phyloP scores from a whole-genome alignment of 805 yeast genomes.

The Myxozyma udenii region DNA sequence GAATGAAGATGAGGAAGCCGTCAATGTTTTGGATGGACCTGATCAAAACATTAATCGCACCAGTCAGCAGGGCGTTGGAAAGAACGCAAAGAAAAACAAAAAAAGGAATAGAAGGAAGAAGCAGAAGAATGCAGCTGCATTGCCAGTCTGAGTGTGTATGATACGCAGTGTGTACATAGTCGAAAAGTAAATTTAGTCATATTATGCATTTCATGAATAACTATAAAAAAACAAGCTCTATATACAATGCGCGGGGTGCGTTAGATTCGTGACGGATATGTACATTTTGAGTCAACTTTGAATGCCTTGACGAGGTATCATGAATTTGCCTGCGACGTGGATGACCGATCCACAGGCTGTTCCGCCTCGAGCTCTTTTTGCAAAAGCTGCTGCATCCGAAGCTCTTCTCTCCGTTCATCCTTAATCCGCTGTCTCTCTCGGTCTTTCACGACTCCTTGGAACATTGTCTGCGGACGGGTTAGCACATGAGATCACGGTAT shows the following conservation, averaged over 20 bases:
- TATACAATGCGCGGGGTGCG: neutral
- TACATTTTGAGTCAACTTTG: neutral
- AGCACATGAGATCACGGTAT: neutral
- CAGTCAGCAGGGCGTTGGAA: neutral
- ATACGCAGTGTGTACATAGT: too few species aligned
- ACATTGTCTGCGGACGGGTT: constrained; percentile 24
- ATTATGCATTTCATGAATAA: too few species aligned
- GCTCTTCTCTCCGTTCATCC: constrained; percentile 28
- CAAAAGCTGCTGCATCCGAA: constrained; percentile 26
- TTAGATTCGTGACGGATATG: neutral
- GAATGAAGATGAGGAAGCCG: neutral
- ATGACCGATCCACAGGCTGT: constrained; percentile 26
- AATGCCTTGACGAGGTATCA: neutral
- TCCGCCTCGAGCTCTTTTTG: constrained; percentile 28
- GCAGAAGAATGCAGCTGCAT: too few species aligned
- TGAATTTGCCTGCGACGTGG: too few species aligned
- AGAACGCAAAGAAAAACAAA: neutral
- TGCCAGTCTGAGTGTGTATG: too few species aligned
- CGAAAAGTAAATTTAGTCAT: too few species aligned
- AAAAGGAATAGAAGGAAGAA: neutral
- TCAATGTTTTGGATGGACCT: neutral
- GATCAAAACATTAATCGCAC: too few species aligned
- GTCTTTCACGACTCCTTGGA: constrained; percentile 31
- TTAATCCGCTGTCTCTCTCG: constrained; percentile 29
- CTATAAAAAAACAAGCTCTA: too few species aligned